Evolutionary conservation across 768 basidiomycete genomes (phyloP).

Genomic region (Leccinum longicurvipes): DNA sequence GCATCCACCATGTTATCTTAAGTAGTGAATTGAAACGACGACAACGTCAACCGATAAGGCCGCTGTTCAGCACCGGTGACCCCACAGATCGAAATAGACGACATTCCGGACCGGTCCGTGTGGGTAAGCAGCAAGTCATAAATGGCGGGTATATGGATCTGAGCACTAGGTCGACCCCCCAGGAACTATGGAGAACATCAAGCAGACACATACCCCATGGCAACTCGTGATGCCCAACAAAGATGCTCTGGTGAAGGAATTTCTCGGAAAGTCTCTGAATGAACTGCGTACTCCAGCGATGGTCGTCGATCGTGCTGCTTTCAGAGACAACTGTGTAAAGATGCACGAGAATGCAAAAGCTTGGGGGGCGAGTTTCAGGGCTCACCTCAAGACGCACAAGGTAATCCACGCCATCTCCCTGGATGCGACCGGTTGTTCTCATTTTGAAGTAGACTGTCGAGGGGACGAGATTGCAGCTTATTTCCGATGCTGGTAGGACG

Average conservation of each 20-base stretch:
- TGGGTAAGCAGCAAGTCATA: slow-evolving; percentile 1
- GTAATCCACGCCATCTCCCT: slow-evolving; percentile 31
- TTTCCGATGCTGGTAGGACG: slow-evolving; percentile 49
- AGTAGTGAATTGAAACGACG: slow-evolving; percentile 1
- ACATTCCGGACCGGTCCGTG: slow-evolving; percentile 6
- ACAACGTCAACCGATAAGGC: not conserved
- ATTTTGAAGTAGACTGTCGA: slow-evolving; percentile 57
- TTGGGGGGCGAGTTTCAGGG: slow-evolving; percentile 72
- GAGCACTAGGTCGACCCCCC: not conserved
- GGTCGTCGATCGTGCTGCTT: slow-evolving; percentile 69
- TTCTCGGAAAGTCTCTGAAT: slow-evolving; percentile 53
- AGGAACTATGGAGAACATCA: slow-evolving; percentile 20
- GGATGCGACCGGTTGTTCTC: not conserved
- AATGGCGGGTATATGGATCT: not conserved
- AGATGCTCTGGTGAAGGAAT: slow-evolving; percentile 48
- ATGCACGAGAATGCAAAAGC: slow-evolving; percentile 67
- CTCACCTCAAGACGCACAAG: slow-evolving; percentile 86
- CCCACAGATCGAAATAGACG: not conserved
- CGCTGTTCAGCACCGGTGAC: not conserved
- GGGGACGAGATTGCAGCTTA: slow-evolving; percentile 67
- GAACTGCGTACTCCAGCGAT: slow-evolving; percentile 72
- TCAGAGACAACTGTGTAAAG: slow-evolving; percentile 66
- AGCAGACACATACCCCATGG: slow-evolving; percentile 48
- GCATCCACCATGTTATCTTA: slow-evolving; percentile 5
- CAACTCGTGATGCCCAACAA: slow-evolving; percentile 43